Evolutionary conservation across 208 protist genomes (phyloP).

Genomic region (Leishmania tropica): DNA sequence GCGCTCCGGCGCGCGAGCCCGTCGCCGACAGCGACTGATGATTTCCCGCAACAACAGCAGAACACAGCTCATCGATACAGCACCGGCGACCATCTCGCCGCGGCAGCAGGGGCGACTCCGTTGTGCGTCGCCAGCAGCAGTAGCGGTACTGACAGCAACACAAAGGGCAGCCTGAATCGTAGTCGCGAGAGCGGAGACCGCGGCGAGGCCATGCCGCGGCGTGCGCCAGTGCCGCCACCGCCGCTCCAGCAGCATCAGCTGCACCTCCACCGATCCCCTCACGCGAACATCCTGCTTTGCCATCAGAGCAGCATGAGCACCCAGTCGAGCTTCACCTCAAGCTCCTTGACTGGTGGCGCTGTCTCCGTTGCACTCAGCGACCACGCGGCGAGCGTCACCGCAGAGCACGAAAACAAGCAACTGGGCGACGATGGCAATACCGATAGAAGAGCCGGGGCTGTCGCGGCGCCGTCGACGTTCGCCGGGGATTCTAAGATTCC

Average conservation of each 20-base stretch:
- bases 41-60: not conserved
- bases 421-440: not conserved
- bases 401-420: not conserved
- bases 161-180: not conserved
- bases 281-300: constrained; percentile 5
- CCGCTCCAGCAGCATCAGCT: not conserved
- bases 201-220: not conserved
- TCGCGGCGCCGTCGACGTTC: not conserved
- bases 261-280: not conserved
- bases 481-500: no score
- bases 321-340: not conserved
- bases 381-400: not conserved
- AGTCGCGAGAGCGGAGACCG: not conserved
- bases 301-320: constrained; percentile 18
- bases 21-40: not conserved
- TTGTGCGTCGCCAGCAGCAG: not conserved
- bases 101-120: not conserved
- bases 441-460: not conserved
- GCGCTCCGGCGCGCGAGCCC: not conserved
- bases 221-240: constrained; percentile 18
- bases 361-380: not conserved
- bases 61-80: constrained; percentile 7
- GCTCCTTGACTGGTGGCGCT: not conserved
- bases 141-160: not conserved
- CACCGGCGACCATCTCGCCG: not conserved